These are phyloP conservation scores for Geotrichum phurueaensis DNA, from an alignment of 1,139 yeast species.

Conservation along the genomic window DNA sequence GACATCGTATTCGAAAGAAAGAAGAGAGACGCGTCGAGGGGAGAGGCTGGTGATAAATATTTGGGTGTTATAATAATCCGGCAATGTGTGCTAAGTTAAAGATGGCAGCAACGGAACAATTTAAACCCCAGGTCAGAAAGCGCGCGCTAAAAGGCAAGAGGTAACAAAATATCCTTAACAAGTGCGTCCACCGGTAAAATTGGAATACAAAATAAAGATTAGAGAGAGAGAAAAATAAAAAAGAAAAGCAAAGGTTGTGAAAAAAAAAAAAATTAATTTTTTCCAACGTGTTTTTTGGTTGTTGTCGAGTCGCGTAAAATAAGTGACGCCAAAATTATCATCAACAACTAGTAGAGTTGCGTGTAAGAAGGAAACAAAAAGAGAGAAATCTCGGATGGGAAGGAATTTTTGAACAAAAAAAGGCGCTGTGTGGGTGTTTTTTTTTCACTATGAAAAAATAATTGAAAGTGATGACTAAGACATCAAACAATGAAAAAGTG, in stretches of 20 bases:
- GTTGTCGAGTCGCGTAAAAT: background rate
- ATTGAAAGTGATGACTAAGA: background rate
- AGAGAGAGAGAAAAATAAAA: background rate
- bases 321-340: background rate
- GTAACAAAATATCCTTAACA: background rate
- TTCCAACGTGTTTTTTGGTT: background rate
- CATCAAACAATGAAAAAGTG: background rate
- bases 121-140: background rate
- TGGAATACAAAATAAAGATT: background rate
- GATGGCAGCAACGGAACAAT: background rate
- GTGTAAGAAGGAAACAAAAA: background rate
- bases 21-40: background rate
- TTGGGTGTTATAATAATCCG: background rate
- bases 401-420: no score
- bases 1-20: conserved; percentile 5
- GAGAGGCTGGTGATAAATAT: background rate
- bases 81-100: background rate
- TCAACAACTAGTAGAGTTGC: background rate
- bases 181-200: background rate
- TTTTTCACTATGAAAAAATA: background rate
- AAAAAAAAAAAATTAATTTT: background rate
- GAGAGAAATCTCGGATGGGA: background rate
- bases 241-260: background rate
- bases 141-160: background rate
- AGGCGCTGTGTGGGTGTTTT: no score